Evolutionary conservation across 495 filamentous ascomycete species (phyloP), one percentile per base, ranked within the genome.

Genomic region (Aspergillus ostianus): DNA sequence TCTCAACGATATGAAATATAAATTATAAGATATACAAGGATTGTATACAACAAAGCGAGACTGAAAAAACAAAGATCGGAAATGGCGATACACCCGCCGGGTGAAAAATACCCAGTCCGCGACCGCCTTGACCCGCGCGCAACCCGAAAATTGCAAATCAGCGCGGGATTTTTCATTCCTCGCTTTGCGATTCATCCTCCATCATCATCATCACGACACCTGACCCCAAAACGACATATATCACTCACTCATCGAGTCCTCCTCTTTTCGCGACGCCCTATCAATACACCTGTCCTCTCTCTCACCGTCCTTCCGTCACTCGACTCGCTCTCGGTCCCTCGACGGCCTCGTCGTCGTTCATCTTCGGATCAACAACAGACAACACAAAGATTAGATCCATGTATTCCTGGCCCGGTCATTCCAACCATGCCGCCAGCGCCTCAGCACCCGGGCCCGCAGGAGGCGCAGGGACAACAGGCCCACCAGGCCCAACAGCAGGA

Each of bases 361-460:
- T 15, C 36, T 12, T 15, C 36, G 4, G 36, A 41, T 44, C 20
- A 19, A 48, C 44, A 5, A 21, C 21, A 49, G 46, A 46, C 23
- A 26, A 26, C 23, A 26, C 20, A 8, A 29, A 30, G n/a, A 26
- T 44, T 50, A 49, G 49, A 54, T 23, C 49, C 23, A 30, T 71
- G 66, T 71, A 67, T 63, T 55, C 64, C 56, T 71, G 69, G 69
- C 57, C 65, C 57, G 55, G 50, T 12, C 45, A 26, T 32, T 47
- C 60, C 17, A 55, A 45, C 36, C 55, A 59, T 44, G n/a, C 47
- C 26, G 18, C 47, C n/a, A 48, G 20, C 27, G 29, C 47, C 12
- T 47, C 47, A 51, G 55, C 55, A 45, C n/a, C 30, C 17, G 18
- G 47, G 18, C 15, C 32, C 15, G 6, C 54, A 18, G 36, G 36